These are phyloP conservation scores for Cenchrus fungigraminus DNA, from an alignment of 176 grass and related monocot genomes.

Conservation along the genomic window DNA sequence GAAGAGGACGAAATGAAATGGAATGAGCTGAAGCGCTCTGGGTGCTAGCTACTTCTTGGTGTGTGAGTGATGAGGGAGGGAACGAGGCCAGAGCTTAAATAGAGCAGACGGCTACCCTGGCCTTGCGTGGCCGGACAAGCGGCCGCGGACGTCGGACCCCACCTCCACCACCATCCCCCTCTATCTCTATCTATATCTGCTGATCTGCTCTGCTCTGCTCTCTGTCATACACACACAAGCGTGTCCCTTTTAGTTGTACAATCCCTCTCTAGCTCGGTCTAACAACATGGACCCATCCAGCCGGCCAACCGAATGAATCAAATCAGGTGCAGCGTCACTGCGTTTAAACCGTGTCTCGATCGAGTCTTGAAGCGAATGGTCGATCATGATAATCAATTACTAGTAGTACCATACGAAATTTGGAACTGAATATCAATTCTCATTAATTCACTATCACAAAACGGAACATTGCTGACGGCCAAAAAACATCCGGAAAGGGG, in stretches of 20 bases:
- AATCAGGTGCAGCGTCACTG: background rate
- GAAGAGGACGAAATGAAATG: background rate
- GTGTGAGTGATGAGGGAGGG: conserved; percentile 19
- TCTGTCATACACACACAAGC: background rate
- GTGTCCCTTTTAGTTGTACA: background rate
- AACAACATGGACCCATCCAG: background rate
- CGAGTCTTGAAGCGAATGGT: background rate
- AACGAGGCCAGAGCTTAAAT: conserved; percentile 29
- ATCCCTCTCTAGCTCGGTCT: background rate
- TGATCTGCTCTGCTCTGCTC: background rate
- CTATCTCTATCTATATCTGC: background rate
- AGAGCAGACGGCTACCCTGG: background rate
- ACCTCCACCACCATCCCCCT: background rate
- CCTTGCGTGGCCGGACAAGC: background rate
- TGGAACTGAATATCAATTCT: too few species aligned
- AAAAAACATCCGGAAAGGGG: too few species aligned
- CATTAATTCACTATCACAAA: too few species aligned
- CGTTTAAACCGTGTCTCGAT: background rate
- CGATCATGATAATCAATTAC: too few species aligned
- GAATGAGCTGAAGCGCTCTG: background rate
- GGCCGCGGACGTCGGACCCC: background rate
- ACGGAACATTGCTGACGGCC: too few species aligned
- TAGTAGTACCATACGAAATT: too few species aligned
- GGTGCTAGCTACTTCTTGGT: background rate
- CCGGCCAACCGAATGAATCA: background rate